Evolutionary conservation across 2,329 filamentous ascomycete genomes (phyloP).

Genomic region (Penicillium crustosum): DNA sequence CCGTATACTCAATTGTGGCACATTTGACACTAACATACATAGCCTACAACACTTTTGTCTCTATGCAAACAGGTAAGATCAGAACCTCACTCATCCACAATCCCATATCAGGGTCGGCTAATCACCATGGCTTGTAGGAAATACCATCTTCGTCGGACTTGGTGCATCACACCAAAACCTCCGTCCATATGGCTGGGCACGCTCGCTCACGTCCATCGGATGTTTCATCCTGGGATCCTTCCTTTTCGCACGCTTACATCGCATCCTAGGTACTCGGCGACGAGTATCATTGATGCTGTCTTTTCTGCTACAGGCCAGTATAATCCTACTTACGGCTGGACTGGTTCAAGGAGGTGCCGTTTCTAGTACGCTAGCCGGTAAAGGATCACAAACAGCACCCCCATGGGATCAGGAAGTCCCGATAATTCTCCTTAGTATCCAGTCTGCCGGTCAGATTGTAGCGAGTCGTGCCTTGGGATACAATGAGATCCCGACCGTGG

Average conservation of each 20-base stretch:
- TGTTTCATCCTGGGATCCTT: constrained; percentile 46
- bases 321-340: constrained; percentile 30
- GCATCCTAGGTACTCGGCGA: constrained; percentile 21
- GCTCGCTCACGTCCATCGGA: constrained; percentile 46
- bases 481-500: constrained; percentile 36
- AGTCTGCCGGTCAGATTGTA: constrained; percentile 34
- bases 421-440: constrained; percentile 35
- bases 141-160: constrained; percentile 47
- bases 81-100: neutral
- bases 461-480: constrained; percentile 30
- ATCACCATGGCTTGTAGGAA: constrained; percentile 28
- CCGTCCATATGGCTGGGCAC: constrained; percentile 45
- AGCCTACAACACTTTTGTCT: constrained; percentile 48
- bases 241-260: constrained; percentile 41
- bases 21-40: neutral
- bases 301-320: constrained; percentile 29
- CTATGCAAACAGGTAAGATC: constrained; percentile 38
- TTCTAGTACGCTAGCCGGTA: constrained; percentile 15
- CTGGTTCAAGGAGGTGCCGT: constrained; percentile 29
- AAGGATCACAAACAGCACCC: neutral
- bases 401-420: constrained; percentile 29
- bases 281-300: constrained; percentile 29
- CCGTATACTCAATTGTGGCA: neutral
- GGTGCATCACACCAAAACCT: constrained; percentile 44
- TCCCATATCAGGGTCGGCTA: neutral